Evolutionary conservation across 495 filamentous ascomycete genomes (phyloP).

Genomic region (Penicillium odoratum): DNA sequence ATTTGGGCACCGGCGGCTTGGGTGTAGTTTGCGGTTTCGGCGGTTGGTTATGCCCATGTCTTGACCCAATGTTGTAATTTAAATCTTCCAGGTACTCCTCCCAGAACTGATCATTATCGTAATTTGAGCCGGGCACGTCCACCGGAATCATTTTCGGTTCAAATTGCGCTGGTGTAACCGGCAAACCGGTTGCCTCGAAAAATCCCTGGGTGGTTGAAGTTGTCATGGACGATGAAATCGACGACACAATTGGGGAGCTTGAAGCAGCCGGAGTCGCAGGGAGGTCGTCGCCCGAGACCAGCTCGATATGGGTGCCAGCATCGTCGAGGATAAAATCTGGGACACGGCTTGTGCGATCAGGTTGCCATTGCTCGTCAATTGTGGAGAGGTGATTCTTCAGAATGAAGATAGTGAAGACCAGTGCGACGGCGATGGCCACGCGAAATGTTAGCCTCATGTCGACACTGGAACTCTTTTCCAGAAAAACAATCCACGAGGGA

Average conservation of each 20-base stretch:
- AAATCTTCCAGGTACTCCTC: slow-evolving; percentile 8
- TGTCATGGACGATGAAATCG: neutral
- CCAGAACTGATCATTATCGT: slow-evolving; percentile 4
- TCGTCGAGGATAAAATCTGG: slow-evolving; percentile 12
- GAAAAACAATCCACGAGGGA: neutral
- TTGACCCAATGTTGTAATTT: neutral
- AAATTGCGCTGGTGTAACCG: slow-evolving; percentile 3
- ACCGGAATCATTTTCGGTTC: slow-evolving; percentile 22
- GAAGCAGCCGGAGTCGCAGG: neutral
- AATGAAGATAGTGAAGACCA: slow-evolving; percentile 20
- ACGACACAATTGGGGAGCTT: neutral
- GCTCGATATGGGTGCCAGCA: slow-evolving; percentile 27
- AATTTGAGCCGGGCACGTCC: slow-evolving; percentile 17
- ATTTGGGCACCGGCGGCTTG: slow-evolving; percentile 19
- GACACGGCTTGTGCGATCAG: neutral
- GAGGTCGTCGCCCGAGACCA: slow-evolving; percentile 20
- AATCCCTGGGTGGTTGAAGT: neutral
- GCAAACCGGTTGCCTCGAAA: slow-evolving; percentile 13
- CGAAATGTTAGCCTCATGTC: slow-evolving; percentile 21
- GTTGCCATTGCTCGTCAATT: slow-evolving; percentile 15
- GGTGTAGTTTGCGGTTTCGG: slow-evolving; percentile 16
- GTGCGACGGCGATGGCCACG: slow-evolving; percentile 5
- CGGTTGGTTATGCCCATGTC: neutral
- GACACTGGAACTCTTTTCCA: neutral
- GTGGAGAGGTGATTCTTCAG: slow-evolving; percentile 25